Evolutionary conservation across 2,329 filamentous ascomycete genomes (phyloP), one percentile per base, ranked within the genome.

Genomic region (Fusarium mangiferae): DNA sequence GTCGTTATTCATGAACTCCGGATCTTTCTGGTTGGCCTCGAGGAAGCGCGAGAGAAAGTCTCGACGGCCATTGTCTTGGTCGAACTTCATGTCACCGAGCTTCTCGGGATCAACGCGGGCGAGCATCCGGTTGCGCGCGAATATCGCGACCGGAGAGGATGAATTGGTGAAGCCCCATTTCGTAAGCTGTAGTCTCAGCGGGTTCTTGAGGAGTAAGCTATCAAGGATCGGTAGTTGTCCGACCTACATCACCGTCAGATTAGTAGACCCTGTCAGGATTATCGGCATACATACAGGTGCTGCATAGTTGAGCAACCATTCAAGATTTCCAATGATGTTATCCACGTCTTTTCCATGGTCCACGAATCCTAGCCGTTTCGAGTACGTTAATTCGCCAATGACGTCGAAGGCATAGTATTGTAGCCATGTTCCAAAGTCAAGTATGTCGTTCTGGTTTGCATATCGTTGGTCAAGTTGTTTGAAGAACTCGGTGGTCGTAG

Each of bases 351-450:
- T 39, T 4, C 72, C 73, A 12, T 28, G 45, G 9, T 75, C 72
- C 14, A 75, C 59, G 26, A 75, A 75, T 0, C 73, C 69, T 4
- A 75, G 28, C 20, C 73, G 51, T 17, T 75, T 73, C 0, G 65
- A 70, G 39, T 68, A 75, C 0, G 72, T 75, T 5, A 75, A 5
- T 10, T 75, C 61, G 0, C 62, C 64, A 1, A 76, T 75, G 1
- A 76, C 74, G 26, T 76, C 74, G 9, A 76, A 76, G 1, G 74
- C 74, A 28, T 76, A 76, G 9, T 66, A 76, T 7, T 76, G 74
- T 0, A 76, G 62, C 74, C 74, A 76, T 5, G 52, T 59, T 1
- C 73, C 68, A 24, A 75, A 58, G 5, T 74, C 70, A 2, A 72
- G 66, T 2, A 59, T 11, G 1, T 35, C 57, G 1, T 39, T 36